Percentiles rank a stretch among this genome's conserved stretches.
Evolutionary conservation across 2,329 filamentous ascomycete species (phyloP).

Genomic region (Chrysoporthe puriensis): DNA sequence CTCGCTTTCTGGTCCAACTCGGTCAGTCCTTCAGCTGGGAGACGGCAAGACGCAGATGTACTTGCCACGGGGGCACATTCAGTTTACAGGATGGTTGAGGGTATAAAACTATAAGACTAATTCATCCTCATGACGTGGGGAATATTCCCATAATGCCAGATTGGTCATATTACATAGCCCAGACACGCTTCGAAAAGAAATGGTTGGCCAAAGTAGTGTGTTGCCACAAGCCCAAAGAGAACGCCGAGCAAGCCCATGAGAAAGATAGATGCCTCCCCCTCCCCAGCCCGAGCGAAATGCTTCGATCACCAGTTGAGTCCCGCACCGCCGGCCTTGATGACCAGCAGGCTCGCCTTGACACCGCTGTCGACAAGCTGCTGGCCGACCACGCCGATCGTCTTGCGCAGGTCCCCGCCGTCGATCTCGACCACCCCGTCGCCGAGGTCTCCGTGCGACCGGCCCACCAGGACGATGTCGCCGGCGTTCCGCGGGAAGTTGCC

Average conservation of each 20-base stretch:
- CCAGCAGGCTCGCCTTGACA: conserved; percentile 58
- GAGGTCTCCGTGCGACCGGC: conserved; percentile 51
- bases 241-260: not conserved
- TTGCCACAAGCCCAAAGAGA: not conserved
- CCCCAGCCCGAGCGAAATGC: not conserved
- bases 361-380: conserved; percentile 62
- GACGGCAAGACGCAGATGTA: not conserved
- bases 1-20: not conserved
- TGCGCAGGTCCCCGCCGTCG: conserved; percentile 46
- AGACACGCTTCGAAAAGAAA: too few species aligned
- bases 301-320: conserved; percentile 12
- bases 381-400: conserved; percentile 62
- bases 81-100: not conserved
- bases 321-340: conserved; percentile 34
- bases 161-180: too few species aligned
- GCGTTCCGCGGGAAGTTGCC: conserved; percentile 65
- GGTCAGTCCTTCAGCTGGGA: not conserved
- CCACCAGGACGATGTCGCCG: conserved; percentile 72
- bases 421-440: conserved; percentile 31
- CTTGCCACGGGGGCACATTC: not conserved
- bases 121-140: too few species aligned
- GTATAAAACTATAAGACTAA: too few species aligned
- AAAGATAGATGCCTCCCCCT: not conserved
- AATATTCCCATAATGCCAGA: too few species aligned
- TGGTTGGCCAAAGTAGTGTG: not conserved